Evolutionary conservation across 257 asterid species (phyloP).

Genomic region (Marsdenia floribunda): DNA sequence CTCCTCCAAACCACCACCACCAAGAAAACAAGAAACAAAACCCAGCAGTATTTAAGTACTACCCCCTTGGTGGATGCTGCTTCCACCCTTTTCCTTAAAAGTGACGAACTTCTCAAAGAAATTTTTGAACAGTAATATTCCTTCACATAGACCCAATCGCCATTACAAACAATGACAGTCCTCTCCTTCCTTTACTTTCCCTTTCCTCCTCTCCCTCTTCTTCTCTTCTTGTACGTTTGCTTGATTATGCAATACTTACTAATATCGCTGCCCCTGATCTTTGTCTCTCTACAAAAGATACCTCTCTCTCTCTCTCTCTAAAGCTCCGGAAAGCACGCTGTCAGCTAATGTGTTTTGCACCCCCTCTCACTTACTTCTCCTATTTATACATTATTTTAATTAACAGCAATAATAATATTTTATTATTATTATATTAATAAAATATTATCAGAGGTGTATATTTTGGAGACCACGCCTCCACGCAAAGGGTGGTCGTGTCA

Average conservation of each 20-base stretch:
- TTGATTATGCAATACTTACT: neutral
- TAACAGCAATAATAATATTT: neutral
- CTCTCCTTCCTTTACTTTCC: neutral
- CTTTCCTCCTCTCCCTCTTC: too few species aligned
- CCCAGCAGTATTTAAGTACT: neutral
- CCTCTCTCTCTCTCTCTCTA: constrained; percentile 20
- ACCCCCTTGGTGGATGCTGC: neutral
- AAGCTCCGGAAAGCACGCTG: constrained; percentile 22
- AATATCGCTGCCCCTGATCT: neutral
- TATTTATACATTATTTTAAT: constrained; percentile 23
- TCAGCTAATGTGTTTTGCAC: constrained; percentile 15
- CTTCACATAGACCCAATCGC: constrained; percentile 6
- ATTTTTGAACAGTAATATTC: neutral
- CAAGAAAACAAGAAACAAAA: neutral
- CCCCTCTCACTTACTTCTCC: constrained; percentile 8
- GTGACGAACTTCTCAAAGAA: constrained; percentile 8
- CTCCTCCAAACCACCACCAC: neutral
- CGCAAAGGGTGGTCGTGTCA: constrained; percentile 20
- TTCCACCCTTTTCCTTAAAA: neutral
- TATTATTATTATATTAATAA: neutral
- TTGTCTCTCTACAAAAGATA: constrained; percentile 18
- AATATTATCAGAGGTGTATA: neutral
- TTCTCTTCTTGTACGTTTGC: neutral
- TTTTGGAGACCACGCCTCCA: constrained; percentile 17
- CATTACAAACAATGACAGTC: neutral